Base-by-base conservation (phyloP, 148 eudicot genomes). In the Gaultheria prostrata region DNA sequence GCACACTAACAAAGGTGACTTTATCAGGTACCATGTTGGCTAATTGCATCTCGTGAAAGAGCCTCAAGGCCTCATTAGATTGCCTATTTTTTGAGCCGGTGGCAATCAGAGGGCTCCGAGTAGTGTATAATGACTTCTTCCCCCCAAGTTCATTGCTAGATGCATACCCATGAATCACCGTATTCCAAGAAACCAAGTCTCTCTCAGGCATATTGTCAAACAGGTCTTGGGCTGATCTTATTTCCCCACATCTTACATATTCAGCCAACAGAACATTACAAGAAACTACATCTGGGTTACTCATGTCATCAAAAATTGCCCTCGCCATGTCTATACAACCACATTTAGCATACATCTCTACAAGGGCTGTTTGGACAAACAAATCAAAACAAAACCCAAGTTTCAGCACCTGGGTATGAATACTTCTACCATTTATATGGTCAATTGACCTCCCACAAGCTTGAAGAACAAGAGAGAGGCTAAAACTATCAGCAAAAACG, bases 181-280 rank as follows among this genome's bases (percentile, higher is more conserved):
- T 84, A 77, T 83, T 83, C 85, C 85, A 77, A 13, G 85, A 83
- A 78, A 79, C 79, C 57, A 79, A 71, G 18, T 79, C 86, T 72
- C 65, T 79, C 26, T 70, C 30, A 45, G 73, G 6, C 57, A 79
- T 84, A 4, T 72, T 79, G 45, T 84, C 82, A 84, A 79, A 84
- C 71, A 84, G 30, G 5, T 84, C 48, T 70, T n/a, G 46, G 0
- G 83, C 86, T 45, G 72, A n/a, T 33, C 72, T 50, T 10, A 79
- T 45, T 76, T 84, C 48, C 83, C 86, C 59, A 32, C 57, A 45
- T 13, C 79, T 13, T 43, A 84, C 86, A 45, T 56, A 84, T 46
- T 56, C 86, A 0, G 79, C 86, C 61, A 79, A 43, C 83, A 84
- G 14, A 30, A 79, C 79, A 72, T 84, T 84, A 54, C 48, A 84